These are phyloP conservation scores for Pichia sp. DNA, from an alignment of 1,139 yeast species.

Conservation along the genomic window DNA sequence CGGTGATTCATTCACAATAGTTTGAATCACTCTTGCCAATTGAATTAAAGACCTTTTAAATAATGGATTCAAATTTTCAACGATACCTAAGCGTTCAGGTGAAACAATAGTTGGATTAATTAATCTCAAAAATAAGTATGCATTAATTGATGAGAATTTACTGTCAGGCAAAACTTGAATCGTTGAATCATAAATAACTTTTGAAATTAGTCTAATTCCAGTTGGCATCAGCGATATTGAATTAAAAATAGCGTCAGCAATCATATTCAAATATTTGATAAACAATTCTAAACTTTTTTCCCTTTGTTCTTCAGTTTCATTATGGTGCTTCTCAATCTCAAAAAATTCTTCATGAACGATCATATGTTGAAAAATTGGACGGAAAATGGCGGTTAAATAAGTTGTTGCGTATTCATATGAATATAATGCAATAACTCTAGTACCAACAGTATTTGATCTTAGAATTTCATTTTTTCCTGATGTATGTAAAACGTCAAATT, in stretches of 20 bases:
- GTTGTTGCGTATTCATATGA: constrained; percentile 61
- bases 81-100: constrained; percentile 64
- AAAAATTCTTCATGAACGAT: constrained; percentile 46
- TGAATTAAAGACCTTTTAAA: constrained; percentile 73
- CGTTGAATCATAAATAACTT: constrained; percentile 62
- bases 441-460: constrained; percentile 77
- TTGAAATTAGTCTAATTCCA: constrained; percentile 70
- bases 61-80: constrained; percentile 26
- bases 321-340: constrained; percentile 57
- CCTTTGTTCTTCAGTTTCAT: constrained; percentile 34
- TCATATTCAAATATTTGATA: constrained; percentile 47
- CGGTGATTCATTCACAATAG: constrained; percentile 73
- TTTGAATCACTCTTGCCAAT: constrained; percentile 79
- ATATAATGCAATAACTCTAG: constrained; percentile 65
- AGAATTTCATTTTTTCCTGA: constrained; percentile 64
- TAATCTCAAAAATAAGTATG: constrained; percentile 77
- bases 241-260: constrained; percentile 56
- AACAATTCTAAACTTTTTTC: constrained; percentile 45
- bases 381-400: constrained; percentile 48
- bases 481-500: constrained; percentile 56
- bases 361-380: constrained; percentile 51
- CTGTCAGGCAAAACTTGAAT: constrained; percentile 61
- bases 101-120: constrained; percentile 90
- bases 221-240: constrained; percentile 59
- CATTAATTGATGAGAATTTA: constrained; percentile 72